Evolutionary conservation across 768 basidiomycete genomes (phyloP).

Genomic region (Termitomyces sp.): DNA sequence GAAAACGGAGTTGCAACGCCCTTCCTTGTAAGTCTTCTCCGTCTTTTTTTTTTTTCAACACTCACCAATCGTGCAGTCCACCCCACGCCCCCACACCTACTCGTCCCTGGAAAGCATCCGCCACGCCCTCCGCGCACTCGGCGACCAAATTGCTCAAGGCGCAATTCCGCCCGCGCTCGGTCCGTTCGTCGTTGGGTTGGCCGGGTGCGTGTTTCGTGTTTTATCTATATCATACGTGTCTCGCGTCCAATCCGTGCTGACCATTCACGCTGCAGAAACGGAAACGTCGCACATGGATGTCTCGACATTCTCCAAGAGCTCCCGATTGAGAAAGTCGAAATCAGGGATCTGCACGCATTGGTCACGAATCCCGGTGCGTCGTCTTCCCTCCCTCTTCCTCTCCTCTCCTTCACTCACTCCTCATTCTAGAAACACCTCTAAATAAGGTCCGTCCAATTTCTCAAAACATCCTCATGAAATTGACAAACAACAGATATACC

Average conservation of each 20-base stretch:
- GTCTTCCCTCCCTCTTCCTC: background rate
- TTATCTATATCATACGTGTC: no score
- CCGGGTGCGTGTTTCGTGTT: conserved; percentile 49
- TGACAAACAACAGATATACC: no score
- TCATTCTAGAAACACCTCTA: conserved; percentile 43
- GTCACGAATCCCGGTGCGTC: conserved; percentile 29
- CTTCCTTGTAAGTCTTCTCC: conserved; percentile 56
- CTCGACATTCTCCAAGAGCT: conserved; percentile 68
- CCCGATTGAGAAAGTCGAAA: conserved; percentile 53
- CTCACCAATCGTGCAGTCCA: conserved; percentile 32
- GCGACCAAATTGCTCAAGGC: conserved; percentile 44
- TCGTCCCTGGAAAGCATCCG: conserved; percentile 51
- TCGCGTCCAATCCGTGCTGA: background rate
- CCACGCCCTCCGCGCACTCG: conserved; percentile 49
- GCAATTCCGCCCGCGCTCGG: conserved; percentile 63
- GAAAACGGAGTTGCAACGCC: conserved; percentile 77
- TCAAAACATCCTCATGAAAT: no score
- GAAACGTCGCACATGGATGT: conserved; percentile 79
- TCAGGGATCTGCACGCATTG: conserved; percentile 52
- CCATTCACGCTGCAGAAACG: conserved; percentile 41
- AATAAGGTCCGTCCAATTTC: conserved; percentile 49
- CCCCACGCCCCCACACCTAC: conserved; percentile 76
- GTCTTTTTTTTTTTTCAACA: background rate
- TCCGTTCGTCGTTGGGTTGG: conserved; percentile 77
- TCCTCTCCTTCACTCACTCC: conserved; percentile 5